Evolutionary conservation across 2,329 filamentous ascomycete species (phyloP), one percentile per base, ranked within the genome.

Genomic region (Pestalotiopsis sp.): DNA sequence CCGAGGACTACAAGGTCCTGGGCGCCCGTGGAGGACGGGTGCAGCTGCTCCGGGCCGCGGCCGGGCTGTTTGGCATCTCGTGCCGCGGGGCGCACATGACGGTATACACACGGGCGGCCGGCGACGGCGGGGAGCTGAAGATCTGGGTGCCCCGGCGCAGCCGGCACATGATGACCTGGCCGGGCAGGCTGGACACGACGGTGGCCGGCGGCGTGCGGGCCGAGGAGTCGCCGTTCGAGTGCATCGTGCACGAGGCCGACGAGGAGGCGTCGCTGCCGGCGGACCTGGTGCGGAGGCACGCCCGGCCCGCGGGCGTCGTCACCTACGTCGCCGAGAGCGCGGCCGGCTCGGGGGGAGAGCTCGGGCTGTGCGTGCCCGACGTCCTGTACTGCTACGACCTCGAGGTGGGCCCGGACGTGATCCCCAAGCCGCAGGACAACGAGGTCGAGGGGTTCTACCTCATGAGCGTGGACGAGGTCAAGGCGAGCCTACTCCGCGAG

Each of bases 351-450:
- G 91, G 91, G 1, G 89, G 89, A 1, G 91, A 93, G 78, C 87
- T 84, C 3, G 87, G 87, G 1, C 71, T 82, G 2, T 71, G 92
- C 75, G 89, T 91, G 75, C 91, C 91, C 0, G 91, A 93, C 76
- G 85, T 89, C 66, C 84, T 93, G 75, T 93, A 91, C 74, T 82
- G 92, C 25, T 94, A 92, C 77, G 92, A 94, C 74, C 78, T 94
- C 67, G 87, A 91, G 77, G 80, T 93, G 3, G 74, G 73, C 2
- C 61, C 70, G 52, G 85, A 86, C 49, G 82, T 90, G 3, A 78
- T 86, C 38, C 90, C 88, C 1, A 86, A 85, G 73, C 91, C 91
- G 0, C 84, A 85, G 5, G 92, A 93, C 75, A 85, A 87, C 4
- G 91, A 93, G 77, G 91, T 76, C 11, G 71, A 74, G 14, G 70